phyloP scores from a whole-genome alignment of 2,329 filamentous ascomycete species.

The Emergomyces orientalis region DNA sequence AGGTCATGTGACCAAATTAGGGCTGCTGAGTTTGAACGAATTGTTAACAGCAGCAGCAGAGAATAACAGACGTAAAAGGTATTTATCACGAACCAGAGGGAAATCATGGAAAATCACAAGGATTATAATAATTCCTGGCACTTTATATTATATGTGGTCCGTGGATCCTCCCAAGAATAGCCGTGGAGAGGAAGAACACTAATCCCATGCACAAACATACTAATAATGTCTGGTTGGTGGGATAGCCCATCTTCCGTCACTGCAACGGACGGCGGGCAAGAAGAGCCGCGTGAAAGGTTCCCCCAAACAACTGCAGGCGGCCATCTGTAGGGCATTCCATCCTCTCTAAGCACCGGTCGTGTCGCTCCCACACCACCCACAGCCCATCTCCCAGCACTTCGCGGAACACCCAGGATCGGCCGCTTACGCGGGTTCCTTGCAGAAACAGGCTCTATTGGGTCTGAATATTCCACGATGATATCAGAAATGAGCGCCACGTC shows the following conservation, averaged over 20 bases:
- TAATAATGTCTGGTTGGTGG: neutral
- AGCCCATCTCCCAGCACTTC: neutral
- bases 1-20: neutral
- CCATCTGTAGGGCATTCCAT: neutral
- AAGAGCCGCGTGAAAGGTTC: neutral
- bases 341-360: neutral
- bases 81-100: neutral
- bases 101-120: neutral
- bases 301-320: neutral
- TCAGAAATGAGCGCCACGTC: slow-evolving; percentile 11
- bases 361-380: neutral
- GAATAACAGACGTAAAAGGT: no score
- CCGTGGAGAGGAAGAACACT: neutral
- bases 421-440: slow-evolving; percentile 14
- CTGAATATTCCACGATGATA: slow-evolving; percentile 13
- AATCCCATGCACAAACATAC: neutral
- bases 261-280: neutral
- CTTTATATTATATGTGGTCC: neutral
- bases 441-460: slow-evolving; percentile 11
- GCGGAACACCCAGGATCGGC: slow-evolving; percentile 1
- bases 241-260: no score
- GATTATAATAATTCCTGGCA: neutral
- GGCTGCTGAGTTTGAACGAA: neutral
- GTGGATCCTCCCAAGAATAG: neutral
- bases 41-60: no score